phyloP scores from a whole-genome alignment of 495 filamentous ascomycete genomes.

The Aspergillus funiculosus region DNA sequence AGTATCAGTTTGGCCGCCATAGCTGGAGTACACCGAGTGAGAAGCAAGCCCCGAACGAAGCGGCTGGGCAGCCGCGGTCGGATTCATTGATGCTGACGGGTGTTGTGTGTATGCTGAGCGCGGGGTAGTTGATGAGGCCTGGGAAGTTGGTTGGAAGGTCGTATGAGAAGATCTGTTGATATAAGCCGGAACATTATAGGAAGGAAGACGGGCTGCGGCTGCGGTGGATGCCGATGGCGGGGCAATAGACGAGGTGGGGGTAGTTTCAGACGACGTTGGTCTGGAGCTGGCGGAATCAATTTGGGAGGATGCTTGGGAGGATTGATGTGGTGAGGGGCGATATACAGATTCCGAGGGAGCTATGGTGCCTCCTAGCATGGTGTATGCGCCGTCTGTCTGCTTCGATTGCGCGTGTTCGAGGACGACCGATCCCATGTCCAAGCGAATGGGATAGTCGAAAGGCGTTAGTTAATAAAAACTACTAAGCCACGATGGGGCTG shows the following conservation, averaged over 20 bases:
- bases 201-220: slow-evolving; percentile 33
- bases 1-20: slow-evolving; percentile 13
- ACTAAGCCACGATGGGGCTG: slow-evolving; percentile 10
- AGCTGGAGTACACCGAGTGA: slow-evolving; percentile 17
- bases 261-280: slow-evolving; percentile 34
- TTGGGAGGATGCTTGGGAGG: slow-evolving; percentile 21
- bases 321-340: slow-evolving; percentile 25
- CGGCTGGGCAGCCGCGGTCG: slow-evolving; percentile 23
- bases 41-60: slow-evolving; percentile 18
- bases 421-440: slow-evolving; percentile 43
- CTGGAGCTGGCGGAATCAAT: slow-evolving; percentile 29
- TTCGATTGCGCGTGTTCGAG: slow-evolving; percentile 45
- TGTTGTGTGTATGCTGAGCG: slow-evolving; percentile 22
- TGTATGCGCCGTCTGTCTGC: slow-evolving; percentile 37
- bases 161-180: slow-evolving; percentile 29
- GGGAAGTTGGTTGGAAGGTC: slow-evolving; percentile 23
- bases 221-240: slow-evolving; percentile 34
- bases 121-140: slow-evolving; percentile 26
- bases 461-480: slow-evolving; percentile 4
- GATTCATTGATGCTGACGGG: slow-evolving; percentile 30
- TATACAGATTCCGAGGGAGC: slow-evolving; percentile 37
- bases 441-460: slow-evolving; percentile 2
- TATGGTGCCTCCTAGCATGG: slow-evolving; percentile 48
- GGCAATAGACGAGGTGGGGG: slow-evolving; percentile 39
- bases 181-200: slow-evolving; percentile 41